These are phyloP conservation scores for Coccomyxa sp. DNA, from an alignment of 139 green algal genomes.

Conservation along the genomic window DNA sequence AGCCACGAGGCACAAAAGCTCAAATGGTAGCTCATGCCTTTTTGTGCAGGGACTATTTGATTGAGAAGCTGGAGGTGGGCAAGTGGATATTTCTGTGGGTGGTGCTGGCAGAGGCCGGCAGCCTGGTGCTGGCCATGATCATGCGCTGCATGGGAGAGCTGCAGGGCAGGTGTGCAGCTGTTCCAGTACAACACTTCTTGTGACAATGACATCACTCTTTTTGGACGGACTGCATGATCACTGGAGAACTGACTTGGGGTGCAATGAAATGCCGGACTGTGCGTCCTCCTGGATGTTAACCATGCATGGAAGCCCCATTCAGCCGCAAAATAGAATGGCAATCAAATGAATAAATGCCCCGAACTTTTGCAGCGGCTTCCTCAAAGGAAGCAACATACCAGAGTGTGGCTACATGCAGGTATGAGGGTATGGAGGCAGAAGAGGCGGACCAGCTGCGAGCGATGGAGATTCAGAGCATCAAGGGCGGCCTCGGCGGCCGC, in stretches of 20 bases:
- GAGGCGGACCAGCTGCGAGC: background rate
- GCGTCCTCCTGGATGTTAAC: no score
- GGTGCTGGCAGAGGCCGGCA: background rate
- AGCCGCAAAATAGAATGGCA: background rate
- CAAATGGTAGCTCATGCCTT: no score
- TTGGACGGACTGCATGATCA: no score
- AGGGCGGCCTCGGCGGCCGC: background rate
- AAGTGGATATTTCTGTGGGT: constrained; percentile 12
- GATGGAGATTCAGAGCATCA: constrained; percentile 1
- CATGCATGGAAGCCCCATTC: background rate
- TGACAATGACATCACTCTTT: no score
- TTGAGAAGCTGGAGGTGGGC: constrained; percentile 5
- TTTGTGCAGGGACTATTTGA: background rate
- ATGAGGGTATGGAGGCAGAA: background rate
- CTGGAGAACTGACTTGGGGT: no score
- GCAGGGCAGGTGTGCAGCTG: background rate
- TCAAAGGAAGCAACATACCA: background rate
- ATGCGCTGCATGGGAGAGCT: constrained; percentile 1
- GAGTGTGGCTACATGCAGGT: background rate
- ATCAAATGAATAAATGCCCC: background rate
- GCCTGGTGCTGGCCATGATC: background rate
- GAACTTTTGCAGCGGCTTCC: background rate
- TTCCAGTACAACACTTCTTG: background rate
- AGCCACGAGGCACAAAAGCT: no score
- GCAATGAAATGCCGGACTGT: no score